These are phyloP conservation scores for Mangifera indica DNA, from an alignment of 345 rosid species.

Conservation along the genomic window DNA sequence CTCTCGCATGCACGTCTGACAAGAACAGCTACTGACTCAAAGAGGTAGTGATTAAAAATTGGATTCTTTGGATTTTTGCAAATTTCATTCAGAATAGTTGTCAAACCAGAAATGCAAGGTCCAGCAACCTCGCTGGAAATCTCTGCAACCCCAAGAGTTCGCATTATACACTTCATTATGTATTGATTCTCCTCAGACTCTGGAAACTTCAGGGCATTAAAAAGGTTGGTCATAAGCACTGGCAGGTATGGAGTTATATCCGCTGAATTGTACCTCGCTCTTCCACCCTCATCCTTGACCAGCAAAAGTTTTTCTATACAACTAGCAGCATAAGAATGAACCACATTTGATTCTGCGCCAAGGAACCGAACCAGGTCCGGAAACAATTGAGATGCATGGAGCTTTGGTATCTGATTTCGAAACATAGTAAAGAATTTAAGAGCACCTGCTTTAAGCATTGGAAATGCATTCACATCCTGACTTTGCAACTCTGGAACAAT, in stretches of 20 bases:
- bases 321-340: constrained; percentile 96
- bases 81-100: constrained; percentile 69
- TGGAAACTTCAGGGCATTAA: constrained; percentile 66
- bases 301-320: constrained; percentile 91
- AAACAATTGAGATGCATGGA: constrained; percentile 61
- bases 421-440: constrained; percentile 85
- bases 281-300: constrained; percentile 91
- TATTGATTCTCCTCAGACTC: constrained; percentile 98
- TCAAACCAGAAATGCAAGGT: constrained; percentile 79
- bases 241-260: constrained; percentile 65
- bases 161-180: constrained; percentile 94
- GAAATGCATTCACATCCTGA: constrained; percentile 69
- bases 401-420: constrained; percentile 69
- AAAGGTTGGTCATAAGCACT: constrained; percentile 66
- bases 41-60: constrained; percentile 88
- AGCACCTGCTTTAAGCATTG: constrained; percentile 95
- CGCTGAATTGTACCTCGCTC: constrained; percentile 55
- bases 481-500: constrained; percentile 85
- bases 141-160: constrained; percentile 85
- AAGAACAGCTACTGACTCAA: constrained; percentile 96
- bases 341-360: constrained; percentile 78
- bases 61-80: constrained; percentile 94
- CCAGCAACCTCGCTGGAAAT: constrained; percentile 71
- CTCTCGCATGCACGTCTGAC: constrained; percentile 85
- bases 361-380: constrained; percentile 75